Conservation (phyloP, 495 filamentous ascomycete genomes). For the Xylaria scruposa region DNA sequence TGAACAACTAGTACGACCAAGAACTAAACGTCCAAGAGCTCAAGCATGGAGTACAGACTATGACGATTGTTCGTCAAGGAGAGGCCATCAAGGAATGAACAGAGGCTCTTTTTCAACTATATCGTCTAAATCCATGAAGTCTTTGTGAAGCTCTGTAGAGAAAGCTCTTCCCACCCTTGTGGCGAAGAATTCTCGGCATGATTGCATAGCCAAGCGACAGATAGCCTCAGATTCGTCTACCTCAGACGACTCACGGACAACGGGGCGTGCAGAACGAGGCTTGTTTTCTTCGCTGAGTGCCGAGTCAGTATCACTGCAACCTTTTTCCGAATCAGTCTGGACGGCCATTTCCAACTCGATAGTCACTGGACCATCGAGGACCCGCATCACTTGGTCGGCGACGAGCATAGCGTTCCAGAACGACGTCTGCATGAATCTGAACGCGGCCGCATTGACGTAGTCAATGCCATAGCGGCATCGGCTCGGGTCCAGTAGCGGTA, state of each 20-base stretch:
- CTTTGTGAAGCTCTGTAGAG: background rate
- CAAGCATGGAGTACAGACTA: background rate
- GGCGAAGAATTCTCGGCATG: background rate
- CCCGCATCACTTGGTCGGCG: background rate
- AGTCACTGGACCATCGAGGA: background rate
- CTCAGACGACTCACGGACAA: background rate
- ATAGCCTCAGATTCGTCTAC: background rate
- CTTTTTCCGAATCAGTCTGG: background rate
- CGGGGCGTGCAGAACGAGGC: background rate
- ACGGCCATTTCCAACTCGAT: background rate
- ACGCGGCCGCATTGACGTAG: background rate
- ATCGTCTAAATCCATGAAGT: background rate
- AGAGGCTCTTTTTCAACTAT: background rate
- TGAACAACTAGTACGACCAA: background rate
- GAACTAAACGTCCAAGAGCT: background rate
- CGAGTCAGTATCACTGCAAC: background rate
- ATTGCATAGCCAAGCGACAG: background rate
- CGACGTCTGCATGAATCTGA: constrained; percentile 14
- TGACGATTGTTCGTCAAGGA: background rate
- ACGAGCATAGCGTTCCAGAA: constrained; percentile 21
- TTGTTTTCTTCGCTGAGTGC: background rate
- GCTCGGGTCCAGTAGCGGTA: constrained; percentile 17
- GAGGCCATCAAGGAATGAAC: background rate
- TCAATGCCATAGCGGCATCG: constrained; percentile 14
- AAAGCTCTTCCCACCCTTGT: background rate